A percentile compares a stretch with the other conserved stretches of the same genome.
Conservation (phyloP, 306 rosid genomes). For the Hippophae gyantsensis region DNA sequence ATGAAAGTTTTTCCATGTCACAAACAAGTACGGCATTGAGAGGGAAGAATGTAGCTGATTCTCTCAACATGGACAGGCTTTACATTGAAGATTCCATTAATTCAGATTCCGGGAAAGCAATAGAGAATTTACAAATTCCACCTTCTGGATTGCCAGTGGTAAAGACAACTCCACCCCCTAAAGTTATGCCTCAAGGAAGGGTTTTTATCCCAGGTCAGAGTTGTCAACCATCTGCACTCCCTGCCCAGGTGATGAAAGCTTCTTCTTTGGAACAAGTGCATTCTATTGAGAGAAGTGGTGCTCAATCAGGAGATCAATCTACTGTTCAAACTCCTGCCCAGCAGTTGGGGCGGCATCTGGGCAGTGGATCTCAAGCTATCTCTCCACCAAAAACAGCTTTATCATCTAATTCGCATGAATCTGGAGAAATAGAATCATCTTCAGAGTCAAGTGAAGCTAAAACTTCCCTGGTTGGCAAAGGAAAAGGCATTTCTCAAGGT, state of each 20-base stretch:
- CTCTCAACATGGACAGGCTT: slow-evolving; percentile 51
- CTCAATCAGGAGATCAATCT: slow-evolving; percentile 36
- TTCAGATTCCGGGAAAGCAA: slow-evolving; percentile 49
- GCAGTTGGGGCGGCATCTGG: slow-evolving; percentile 51
- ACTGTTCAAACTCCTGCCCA: slow-evolving; percentile 41
- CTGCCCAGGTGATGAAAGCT: slow-evolving; percentile 43
- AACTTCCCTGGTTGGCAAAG: slow-evolving; percentile 69
- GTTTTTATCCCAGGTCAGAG: slow-evolving; percentile 37
- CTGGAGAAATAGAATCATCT: slow-evolving; percentile 55
- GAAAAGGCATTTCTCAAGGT: slow-evolving; percentile 58
- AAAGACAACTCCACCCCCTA: slow-evolving; percentile 43
- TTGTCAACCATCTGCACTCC: slow-evolving; percentile 39
- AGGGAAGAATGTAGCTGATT: slow-evolving; percentile 61
- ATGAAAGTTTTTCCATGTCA: slow-evolving; percentile 36
- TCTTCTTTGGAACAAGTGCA: slow-evolving; percentile 42
- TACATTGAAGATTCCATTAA: slow-evolving; percentile 42
- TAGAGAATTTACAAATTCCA: slow-evolving; percentile 28
- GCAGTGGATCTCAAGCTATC: slow-evolving; percentile 63
- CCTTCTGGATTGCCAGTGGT: slow-evolving; percentile 46
- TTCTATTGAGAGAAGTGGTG: slow-evolving; percentile 38
- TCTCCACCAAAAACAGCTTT: slow-evolving; percentile 56
- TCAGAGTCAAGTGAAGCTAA: slow-evolving; percentile 61
- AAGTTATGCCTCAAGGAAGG: slow-evolving; percentile 48
- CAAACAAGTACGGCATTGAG: slow-evolving; percentile 34
- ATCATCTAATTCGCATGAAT: slow-evolving; percentile 42